Conservation (phyloP, 2,329 filamentous ascomycete genomes). For the Monosporascus sp. region DNA sequence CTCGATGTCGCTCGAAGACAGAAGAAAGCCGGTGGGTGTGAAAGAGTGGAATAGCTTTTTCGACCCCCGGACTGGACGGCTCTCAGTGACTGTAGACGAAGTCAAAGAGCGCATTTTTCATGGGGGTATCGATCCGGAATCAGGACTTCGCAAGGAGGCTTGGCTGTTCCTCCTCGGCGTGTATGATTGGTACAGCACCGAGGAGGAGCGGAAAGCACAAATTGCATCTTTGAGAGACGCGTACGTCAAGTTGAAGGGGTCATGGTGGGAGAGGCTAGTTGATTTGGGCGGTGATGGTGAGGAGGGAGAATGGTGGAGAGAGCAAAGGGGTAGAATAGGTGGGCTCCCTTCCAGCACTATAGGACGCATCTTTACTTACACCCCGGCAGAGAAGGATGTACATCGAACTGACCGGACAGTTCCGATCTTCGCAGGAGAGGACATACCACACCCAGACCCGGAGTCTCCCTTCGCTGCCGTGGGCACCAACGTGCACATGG, state of each 20-base stretch:
- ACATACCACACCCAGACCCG: slow-evolving; percentile 92
- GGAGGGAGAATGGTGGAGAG: slow-evolving; percentile 91
- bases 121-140: slow-evolving; percentile 80
- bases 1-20: slow-evolving; percentile 68
- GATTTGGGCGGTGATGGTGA: slow-evolving; percentile 76
- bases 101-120: slow-evolving; percentile 98
- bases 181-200: slow-evolving; percentile 86
- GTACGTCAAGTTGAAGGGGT: slow-evolving; percentile 87
- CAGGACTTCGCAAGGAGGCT: slow-evolving; percentile 90
- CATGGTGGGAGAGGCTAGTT: slow-evolving; percentile 93
- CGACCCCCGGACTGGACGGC: slow-evolving; percentile 64
- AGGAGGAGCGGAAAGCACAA: slow-evolving; percentile 76
- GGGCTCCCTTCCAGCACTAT: slow-evolving; percentile 32
- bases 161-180: slow-evolving; percentile 93
- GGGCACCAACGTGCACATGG: slow-evolving; percentile 94
- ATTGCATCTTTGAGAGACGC: slow-evolving; percentile 84
- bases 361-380: slow-evolving; percentile 9
- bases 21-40: slow-evolving; percentile 69
- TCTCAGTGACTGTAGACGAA: slow-evolving; percentile 80
- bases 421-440: slow-evolving; percentile 92
- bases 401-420: slow-evolving; percentile 94
- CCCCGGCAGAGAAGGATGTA: slow-evolving; percentile 82
- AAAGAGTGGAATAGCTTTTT: slow-evolving; percentile 93
- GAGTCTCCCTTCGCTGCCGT: slow-evolving; percentile 89
- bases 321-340: slow-evolving; percentile 92